phyloP scores from a whole-genome alignment of 129 eudicot genomes.

The Helianthus annuus region HanXRQr2.0-SUNRISE NC_035440.2:31585131-31585630 shows the following conservation, averaged over 20 bases:
- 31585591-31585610: constrained; percentile 85
- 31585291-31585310: too few species aligned
- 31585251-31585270: too few species aligned
- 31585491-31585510: background rate
- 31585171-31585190: too few species aligned
- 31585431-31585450: constrained; percentile 60
- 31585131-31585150: too few species aligned
- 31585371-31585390: constrained; percentile 84
- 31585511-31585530: background rate
- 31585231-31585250: too few species aligned
- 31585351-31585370: constrained; percentile 85
- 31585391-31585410: constrained; percentile 86
- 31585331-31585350: too few species aligned
- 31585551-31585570: constrained; percentile 85
- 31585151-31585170: too few species aligned
- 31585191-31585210: too few species aligned
- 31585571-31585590: constrained; percentile 75
- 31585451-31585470: constrained; percentile 4
- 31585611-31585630: constrained; percentile 85
- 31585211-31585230: too few species aligned
- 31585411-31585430: constrained; percentile 85
- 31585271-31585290: too few species aligned
- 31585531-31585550: constrained; percentile 45
- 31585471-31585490: background rate
- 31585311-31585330: too few species aligned